Evolutionary conservation across 108 stramenopile genomes (phyloP), one percentile per base, ranked within the genome.

Genomic region (Seminavis robusta): DNA sequence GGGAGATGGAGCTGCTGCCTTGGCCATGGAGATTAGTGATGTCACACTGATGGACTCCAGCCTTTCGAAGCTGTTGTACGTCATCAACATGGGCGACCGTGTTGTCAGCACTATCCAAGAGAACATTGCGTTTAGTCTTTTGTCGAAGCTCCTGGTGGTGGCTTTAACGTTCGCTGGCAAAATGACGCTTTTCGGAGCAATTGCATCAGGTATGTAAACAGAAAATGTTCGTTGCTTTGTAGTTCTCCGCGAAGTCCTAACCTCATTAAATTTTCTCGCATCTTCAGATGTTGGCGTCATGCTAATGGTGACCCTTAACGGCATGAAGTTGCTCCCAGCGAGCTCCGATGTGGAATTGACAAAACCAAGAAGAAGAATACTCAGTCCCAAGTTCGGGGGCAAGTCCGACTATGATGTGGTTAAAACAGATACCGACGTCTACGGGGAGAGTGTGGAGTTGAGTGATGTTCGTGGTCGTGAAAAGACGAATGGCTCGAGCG

Each of bases 1-100:
- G 97, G 98, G 97, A 6, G 75, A 80, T 32, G 99, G 99, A 6
- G 96, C 99, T 19, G n/a, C n/a, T n/a, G 93, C 95, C 2, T 74
- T 98, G 50, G 98, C 99, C 13, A 83, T 94, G 74, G 97, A 98
- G 81, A 88, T 86, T 74, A 79, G 80, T 44, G 88, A 94, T 58
- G 77, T 94, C 3, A 89, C 92, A 7, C 66, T 94, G 17, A 88
- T 94, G 86, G 92, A 94, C 60, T 82, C 82, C 17, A 69, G 83
- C 32, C 56, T 94, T 20, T 54, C 64, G 8, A 94, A 90, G 46
- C 70, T 94, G 8, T 24, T 77, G 17, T 90, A 80, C 46, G 57
- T 67, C 27, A 86, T 90, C 69, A 51, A 84, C 24, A 81, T 94
- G 74, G 92, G 92, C 7, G 36, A 54, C 8, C 77, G 78, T 30